These are phyloP conservation scores for Didymella glomerata DNA, from an alignment of 2,329 filamentous ascomycete species.

Conservation along the genomic window DNA sequence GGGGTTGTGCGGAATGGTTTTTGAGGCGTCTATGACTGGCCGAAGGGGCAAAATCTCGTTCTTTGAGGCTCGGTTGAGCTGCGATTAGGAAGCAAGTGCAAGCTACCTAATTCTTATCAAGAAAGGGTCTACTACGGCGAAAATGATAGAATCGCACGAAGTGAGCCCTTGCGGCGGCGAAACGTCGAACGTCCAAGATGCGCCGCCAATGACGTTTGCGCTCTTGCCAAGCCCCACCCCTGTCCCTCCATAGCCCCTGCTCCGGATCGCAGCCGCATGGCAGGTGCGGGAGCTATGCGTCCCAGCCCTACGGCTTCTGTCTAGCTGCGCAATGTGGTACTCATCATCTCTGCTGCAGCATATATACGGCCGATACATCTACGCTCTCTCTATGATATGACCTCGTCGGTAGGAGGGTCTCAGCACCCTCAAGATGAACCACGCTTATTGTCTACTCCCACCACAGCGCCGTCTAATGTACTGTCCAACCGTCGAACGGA, in stretches of 20 bases:
- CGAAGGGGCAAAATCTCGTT: slow-evolving; percentile 31
- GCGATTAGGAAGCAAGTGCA: slow-evolving; percentile 22
- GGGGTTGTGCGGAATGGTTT: slow-evolving; percentile 36
- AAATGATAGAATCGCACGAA: slow-evolving; percentile 15
- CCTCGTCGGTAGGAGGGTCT: slow-evolving; percentile 23
- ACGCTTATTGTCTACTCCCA: neutral
- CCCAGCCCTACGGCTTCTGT: slow-evolving; percentile 17
- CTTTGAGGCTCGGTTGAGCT: slow-evolving; percentile 10
- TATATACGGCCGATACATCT: slow-evolving; percentile 5
- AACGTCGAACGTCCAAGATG: slow-evolving; percentile 21
- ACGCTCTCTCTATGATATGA: slow-evolving; percentile 38
- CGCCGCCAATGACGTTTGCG: slow-evolving; percentile 22
- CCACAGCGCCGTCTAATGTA: neutral
- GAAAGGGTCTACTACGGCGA: slow-evolving; percentile 13
- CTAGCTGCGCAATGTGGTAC: slow-evolving; percentile 22
- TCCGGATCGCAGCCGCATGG: slow-evolving; percentile 26
- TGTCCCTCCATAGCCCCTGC: slow-evolving; percentile 30
- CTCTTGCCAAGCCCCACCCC: slow-evolving; percentile 19
- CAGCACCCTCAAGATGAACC: slow-evolving; percentile 17
- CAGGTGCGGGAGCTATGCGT: slow-evolving; percentile 23
- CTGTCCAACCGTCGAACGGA: neutral
- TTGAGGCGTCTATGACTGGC: slow-evolving; percentile 35
- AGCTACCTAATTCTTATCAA: slow-evolving; percentile 9
- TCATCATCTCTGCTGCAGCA: slow-evolving; percentile 12
- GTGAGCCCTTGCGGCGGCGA: slow-evolving; percentile 23